Conservation (phyloP, 2,329 filamentous ascomycete genomes). For the Pseudogymnoascus sp. region DNA sequence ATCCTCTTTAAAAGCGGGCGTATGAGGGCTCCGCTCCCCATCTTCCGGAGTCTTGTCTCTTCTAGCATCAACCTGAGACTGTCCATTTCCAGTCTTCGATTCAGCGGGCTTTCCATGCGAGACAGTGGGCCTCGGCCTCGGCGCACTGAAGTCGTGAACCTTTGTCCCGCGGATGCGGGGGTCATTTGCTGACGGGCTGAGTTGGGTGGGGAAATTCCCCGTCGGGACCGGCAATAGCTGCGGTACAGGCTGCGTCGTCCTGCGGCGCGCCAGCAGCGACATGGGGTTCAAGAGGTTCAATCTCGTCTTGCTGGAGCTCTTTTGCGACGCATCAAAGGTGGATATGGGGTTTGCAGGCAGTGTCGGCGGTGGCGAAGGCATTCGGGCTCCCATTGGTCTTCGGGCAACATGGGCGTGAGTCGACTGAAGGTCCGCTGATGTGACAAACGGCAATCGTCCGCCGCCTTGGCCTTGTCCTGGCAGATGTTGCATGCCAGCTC, state of each 20-base stretch:
- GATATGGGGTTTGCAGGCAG: slow-evolving; percentile 11
- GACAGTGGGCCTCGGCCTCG: slow-evolving; percentile 40
- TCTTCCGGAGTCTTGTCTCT: slow-evolving; percentile 11
- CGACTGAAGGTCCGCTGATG: slow-evolving; percentile 16
- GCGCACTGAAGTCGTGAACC: slow-evolving; percentile 60
- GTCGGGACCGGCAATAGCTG: slow-evolving; percentile 23
- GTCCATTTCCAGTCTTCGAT: not conserved
- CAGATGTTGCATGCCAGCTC: slow-evolving; percentile 22
- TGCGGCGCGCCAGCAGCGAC: slow-evolving; percentile 28
- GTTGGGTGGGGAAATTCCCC: slow-evolving; percentile 25
- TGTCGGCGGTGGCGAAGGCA: slow-evolving; percentile 22
- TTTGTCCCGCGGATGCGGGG: slow-evolving; percentile 56
- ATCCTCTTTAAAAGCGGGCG: slow-evolving; percentile 47
- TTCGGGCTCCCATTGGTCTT: slow-evolving; percentile 20
- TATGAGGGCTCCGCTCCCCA: slow-evolving; percentile 31
- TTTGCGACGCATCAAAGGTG: slow-evolving; percentile 20
- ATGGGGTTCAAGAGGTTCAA: slow-evolving; percentile 34
- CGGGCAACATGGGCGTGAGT: slow-evolving; percentile 18
- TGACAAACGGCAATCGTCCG: slow-evolving; percentile 17
- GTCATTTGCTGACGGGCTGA: slow-evolving; percentile 39
- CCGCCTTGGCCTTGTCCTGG: slow-evolving; percentile 17
- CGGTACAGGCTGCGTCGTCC: slow-evolving; percentile 26
- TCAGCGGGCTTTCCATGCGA: slow-evolving; percentile 20
- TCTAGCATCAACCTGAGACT: not conserved
- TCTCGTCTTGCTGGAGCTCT: slow-evolving; percentile 24